A percentile compares a stretch with the other conserved stretches of the same genome.
These are phyloP conservation scores for Pulveroboletus frians DNA, from an alignment of 768 basidiomycete species.

Conservation along the genomic window DNA sequence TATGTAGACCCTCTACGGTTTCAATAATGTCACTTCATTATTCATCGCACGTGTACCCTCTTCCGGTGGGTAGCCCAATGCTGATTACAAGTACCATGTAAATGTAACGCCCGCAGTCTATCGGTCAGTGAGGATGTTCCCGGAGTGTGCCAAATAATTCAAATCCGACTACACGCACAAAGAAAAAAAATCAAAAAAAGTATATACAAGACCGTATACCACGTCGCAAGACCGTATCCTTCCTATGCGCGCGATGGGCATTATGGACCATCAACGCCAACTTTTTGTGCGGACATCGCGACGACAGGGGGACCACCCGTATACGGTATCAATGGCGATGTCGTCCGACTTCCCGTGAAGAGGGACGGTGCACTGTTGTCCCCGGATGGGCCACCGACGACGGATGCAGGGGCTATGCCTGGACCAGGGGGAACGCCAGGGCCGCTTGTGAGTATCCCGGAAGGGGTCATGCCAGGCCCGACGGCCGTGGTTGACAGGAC, in stretches of 20 bases:
- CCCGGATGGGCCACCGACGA: conserved; percentile 4
- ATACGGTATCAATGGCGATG: conserved; percentile 25
- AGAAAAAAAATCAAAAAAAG: background rate
- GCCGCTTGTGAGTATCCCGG: conserved; percentile 27
- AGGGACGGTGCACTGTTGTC: conserved; percentile 8
- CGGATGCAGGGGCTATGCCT: conserved; percentile 22
- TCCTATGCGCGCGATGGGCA: too few relatives aligned
- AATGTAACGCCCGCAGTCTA: conserved; percentile 5
- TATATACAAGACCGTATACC: background rate
- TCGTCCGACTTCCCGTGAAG: conserved; percentile 15
- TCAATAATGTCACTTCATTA: conserved; percentile 2
- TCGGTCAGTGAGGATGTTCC: background rate
- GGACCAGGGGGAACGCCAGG: conserved; percentile 28
- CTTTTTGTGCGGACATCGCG: conserved; percentile 12
- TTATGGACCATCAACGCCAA: conserved; percentile 19
- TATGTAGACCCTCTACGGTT: too few relatives aligned
- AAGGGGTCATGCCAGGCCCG: conserved; percentile 19
- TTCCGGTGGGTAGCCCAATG: background rate
- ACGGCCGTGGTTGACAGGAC: conserved; percentile 15
- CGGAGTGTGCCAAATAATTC: background rate
- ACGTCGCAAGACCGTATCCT: background rate
- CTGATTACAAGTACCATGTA: conserved; percentile 2
- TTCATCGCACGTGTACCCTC: background rate
- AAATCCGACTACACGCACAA: background rate
- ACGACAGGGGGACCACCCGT: conserved; percentile 3